phyloP scores from a whole-genome alignment of 257 asterid species.

The Asclepias syriaca region DNA sequence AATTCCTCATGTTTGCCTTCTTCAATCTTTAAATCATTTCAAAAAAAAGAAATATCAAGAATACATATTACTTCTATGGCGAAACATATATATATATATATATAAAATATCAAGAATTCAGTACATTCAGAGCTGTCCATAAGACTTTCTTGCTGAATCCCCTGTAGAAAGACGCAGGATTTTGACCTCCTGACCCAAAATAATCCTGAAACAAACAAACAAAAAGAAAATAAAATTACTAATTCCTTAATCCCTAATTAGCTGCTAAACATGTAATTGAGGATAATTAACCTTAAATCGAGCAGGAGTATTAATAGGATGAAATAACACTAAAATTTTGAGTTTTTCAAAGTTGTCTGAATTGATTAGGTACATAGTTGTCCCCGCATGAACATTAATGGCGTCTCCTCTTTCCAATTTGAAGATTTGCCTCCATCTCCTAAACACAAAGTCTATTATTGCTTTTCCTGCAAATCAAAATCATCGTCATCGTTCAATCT shows the following conservation, averaged over 20 bases:
- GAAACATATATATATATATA: not conserved
- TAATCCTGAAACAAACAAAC: slow-evolving; percentile 22
- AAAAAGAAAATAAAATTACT: too few species aligned
- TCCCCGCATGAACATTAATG: slow-evolving; percentile 33
- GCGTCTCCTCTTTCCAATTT: slow-evolving; percentile 36
- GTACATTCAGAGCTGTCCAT: slow-evolving; percentile 47
- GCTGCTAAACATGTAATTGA: too few species aligned
- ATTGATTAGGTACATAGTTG: slow-evolving; percentile 30
- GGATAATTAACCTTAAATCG: slow-evolving; percentile 21
- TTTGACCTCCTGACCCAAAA: slow-evolving; percentile 41
- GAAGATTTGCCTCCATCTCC: slow-evolving; percentile 21
- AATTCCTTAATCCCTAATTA: too few species aligned
- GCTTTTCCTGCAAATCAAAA: slow-evolving; percentile 24
- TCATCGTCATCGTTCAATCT: too few species aligned
- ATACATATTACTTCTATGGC: too few species aligned
- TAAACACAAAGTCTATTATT: slow-evolving; percentile 19
- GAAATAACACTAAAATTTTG: slow-evolving; percentile 27
- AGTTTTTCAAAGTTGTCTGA: slow-evolving; percentile 26
- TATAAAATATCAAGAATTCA: not conserved
- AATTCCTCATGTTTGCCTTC: slow-evolving; percentile 24
- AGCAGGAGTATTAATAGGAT: slow-evolving; percentile 35
- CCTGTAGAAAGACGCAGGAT: slow-evolving; percentile 32
- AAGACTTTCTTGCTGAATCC: slow-evolving; percentile 44
- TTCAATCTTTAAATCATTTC: slow-evolving; percentile 17
- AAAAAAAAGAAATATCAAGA: not conserved